Evolutionary conservation across 345 rosid species (phyloP).

Genomic region (Reutealis trisperma): DNA sequence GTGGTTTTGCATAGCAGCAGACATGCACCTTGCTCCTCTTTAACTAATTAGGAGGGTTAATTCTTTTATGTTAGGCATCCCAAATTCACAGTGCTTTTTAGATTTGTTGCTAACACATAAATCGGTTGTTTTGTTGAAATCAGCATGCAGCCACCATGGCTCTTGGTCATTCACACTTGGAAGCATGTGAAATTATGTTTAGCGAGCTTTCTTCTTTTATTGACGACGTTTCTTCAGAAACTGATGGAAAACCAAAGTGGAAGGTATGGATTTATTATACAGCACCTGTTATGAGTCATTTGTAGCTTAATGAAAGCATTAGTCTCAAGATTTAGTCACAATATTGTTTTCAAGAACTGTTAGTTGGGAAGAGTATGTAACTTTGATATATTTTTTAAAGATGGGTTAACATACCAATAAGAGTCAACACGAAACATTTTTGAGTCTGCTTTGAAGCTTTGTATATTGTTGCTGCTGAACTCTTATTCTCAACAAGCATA

Average conservation of each 20-base stretch:
- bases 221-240: slow-evolving; percentile 89
- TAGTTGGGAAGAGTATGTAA: slow-evolving; percentile 1
- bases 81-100: background rate
- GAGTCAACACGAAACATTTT: background rate
- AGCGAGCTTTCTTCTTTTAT: slow-evolving; percentile 82
- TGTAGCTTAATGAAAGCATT: background rate
- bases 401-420: background rate
- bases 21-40: background rate
- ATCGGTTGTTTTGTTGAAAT: slow-evolving; percentile 18
- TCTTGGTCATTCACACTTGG: slow-evolving; percentile 96
- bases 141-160: slow-evolving; percentile 98
- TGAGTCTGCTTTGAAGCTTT: background rate
- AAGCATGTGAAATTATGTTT: slow-evolving; percentile 96
- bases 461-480: background rate
- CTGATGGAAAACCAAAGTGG: slow-evolving; percentile 96
- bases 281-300: background rate
- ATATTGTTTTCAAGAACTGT: background rate
- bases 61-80: background rate
- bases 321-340: background rate
- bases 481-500: background rate
- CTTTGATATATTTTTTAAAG: background rate
- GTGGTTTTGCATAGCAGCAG: background rate
- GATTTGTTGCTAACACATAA: slow-evolving; percentile 3
- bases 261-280: slow-evolving; percentile 52
- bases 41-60: background rate